Conservation (phyloP, 345 rosid genomes). For the Ceriops tagal region DNA sequence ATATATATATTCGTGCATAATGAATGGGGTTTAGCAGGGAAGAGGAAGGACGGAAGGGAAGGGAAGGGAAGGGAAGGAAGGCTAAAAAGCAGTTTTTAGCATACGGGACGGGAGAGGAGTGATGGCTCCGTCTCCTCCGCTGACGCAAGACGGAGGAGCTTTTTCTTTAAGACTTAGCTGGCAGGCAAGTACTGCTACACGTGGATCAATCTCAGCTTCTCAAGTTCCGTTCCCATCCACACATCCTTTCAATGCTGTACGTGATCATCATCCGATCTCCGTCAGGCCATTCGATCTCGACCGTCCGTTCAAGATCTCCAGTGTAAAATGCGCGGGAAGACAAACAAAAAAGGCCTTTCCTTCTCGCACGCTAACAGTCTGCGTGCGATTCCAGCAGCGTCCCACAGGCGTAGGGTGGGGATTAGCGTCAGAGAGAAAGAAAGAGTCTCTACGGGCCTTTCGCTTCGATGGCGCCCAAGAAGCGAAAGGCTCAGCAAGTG, state of each 20-base stretch:
- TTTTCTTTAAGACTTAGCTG: background rate
- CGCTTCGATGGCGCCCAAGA: constrained; percentile 59
- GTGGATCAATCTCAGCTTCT: constrained; percentile 13
- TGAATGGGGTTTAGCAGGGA: too few relatives aligned
- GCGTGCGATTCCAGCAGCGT: background rate
- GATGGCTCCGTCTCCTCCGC: too few relatives aligned
- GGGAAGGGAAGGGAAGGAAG: too few relatives aligned
- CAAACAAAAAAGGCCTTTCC: background rate
- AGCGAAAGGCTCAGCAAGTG: constrained; percentile 41
- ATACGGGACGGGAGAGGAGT: too few relatives aligned
- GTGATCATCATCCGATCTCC: constrained; percentile 3
- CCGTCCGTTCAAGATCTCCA: constrained; percentile 36
- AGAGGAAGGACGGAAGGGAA: too few relatives aligned
- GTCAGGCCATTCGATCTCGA: constrained; percentile 3
- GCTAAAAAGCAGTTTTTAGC: too few relatives aligned
- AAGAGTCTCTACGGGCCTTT: background rate
- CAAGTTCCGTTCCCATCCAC: background rate
- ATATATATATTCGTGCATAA: too few relatives aligned
- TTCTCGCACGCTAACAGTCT: background rate
- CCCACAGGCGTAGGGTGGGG: background rate
- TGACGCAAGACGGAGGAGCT: background rate
- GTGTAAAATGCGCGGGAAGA: constrained; percentile 34
- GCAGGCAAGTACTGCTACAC: background rate
- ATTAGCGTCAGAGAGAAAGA: background rate
- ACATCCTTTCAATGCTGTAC: background rate